A percentile compares a stretch with the other conserved stretches of the same genome.
Evolutionary conservation across 2,329 filamentous ascomycete species (phyloP).

Genomic region (Aspergillus floridensis): DNA sequence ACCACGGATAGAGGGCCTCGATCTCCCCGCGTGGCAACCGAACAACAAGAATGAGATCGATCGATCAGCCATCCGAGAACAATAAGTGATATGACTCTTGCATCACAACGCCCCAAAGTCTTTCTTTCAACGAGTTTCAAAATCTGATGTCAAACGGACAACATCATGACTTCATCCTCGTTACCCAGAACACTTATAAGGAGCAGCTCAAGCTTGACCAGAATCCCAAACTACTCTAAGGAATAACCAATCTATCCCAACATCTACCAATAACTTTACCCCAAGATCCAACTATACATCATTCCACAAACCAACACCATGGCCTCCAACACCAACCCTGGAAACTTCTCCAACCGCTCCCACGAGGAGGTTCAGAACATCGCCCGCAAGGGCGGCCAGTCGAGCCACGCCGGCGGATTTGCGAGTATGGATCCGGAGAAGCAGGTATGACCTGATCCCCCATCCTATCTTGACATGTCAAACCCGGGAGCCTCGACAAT

Average conservation of each 20-base stretch:
- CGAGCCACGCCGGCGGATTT: slow-evolving; percentile 31
- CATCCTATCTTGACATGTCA: neutral
- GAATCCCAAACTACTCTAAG: slow-evolving; percentile 16
- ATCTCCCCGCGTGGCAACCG: neutral
- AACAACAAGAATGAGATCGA: neutral
- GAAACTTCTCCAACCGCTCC: slow-evolving; percentile 43
- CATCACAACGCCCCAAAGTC: neutral
- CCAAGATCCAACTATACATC: neutral
- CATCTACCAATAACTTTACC: neutral
- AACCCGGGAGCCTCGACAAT: neutral
- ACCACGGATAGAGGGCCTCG: neutral
- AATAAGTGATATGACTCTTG: neutral
- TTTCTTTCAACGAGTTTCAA: no score
- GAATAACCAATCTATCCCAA: slow-evolving; percentile 15
- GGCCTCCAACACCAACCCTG: slow-evolving; percentile 33
- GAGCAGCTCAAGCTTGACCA: neutral
- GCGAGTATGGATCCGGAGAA: slow-evolving; percentile 30
- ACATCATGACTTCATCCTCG: neutral
- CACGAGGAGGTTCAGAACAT: slow-evolving; percentile 48
- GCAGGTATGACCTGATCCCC: slow-evolving; percentile 22
- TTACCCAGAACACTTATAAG: neutral
- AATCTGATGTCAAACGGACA: neutral
- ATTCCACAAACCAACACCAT: slow-evolving; percentile 1
- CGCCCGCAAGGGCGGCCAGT: slow-evolving; percentile 35
- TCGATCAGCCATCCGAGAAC: neutral